Percentiles rank a stretch among this genome's conserved stretches.
Evolutionary conservation across 2,329 filamentous ascomycete species (phyloP).

Genomic region (Mycocentrospora acerina): DNA sequence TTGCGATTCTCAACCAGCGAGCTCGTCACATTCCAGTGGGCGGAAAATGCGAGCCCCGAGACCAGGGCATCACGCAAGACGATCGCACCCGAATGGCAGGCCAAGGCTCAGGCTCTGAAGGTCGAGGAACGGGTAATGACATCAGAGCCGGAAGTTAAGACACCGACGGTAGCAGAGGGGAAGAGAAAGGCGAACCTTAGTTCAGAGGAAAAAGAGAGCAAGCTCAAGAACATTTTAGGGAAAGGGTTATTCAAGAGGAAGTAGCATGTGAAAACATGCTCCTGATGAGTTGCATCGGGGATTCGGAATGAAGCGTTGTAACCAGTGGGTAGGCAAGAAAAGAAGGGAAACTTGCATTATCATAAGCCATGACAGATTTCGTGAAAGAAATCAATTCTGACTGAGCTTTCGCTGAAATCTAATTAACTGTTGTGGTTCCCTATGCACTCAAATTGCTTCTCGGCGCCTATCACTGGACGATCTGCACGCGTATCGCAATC

Average conservation of each 20-base stretch:
- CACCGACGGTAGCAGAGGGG: constrained; percentile 26
- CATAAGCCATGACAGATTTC: no score
- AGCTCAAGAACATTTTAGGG: constrained; percentile 42
- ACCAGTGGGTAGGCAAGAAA: no score
- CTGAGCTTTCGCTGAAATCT: no score
- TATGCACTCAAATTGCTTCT: no score
- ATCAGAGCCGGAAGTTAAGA: constrained; percentile 6
- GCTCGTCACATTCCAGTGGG: constrained; percentile 76
- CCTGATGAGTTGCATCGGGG: no score
- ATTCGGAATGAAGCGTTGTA: no score
- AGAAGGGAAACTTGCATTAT: no score
- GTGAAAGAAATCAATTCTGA: no score
- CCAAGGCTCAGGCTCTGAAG: constrained; percentile 66
- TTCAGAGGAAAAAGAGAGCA: constrained; percentile 42
- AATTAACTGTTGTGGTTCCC: no score
- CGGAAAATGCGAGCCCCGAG: constrained; percentile 59
- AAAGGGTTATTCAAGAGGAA: constrained; percentile 40
- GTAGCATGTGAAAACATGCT: no score
- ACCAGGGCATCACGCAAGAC: constrained; percentile 58
- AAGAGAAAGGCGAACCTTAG: constrained; percentile 36
- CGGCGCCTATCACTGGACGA: no score
- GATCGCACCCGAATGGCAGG: constrained; percentile 60
- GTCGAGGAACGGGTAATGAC: constrained; percentile 55
- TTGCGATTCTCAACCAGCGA: constrained; percentile 71
- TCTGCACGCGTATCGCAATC: no score